phyloP scores from a whole-genome alignment of 2,329 filamentous ascomycete species.

The Pseudomassariella vexata region DNA sequence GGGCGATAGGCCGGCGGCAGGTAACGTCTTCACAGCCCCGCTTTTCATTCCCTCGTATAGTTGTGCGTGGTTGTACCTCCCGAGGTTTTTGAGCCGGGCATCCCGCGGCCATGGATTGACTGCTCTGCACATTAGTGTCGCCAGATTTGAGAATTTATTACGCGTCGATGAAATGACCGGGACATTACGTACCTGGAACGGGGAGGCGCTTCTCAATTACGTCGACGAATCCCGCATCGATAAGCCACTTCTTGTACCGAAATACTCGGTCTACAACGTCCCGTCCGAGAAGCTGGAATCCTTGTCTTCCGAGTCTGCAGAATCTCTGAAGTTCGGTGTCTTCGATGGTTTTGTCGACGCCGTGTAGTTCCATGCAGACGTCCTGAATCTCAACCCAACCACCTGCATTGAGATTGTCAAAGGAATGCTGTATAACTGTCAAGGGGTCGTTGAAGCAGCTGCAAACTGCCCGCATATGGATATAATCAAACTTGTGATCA shows the following conservation, averaged over 20 bases:
- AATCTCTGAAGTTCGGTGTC: no score
- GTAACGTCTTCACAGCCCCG: constrained; percentile 69
- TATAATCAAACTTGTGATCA: constrained; percentile 1
- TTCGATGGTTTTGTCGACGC: no score
- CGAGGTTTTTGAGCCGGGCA: background rate
- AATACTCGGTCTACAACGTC: background rate
- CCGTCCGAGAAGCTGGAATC: background rate
- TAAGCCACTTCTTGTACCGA: constrained; percentile 2
- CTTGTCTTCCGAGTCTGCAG: no score
- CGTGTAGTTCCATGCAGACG: no score
- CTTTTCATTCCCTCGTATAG: constrained; percentile 57
- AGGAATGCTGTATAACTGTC: background rate
- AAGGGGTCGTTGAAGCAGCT: constrained; percentile 1
- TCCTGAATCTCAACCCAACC: constrained; percentile 2
- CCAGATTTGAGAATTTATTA: background rate
- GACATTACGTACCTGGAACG: no score
- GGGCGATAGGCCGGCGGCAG: constrained; percentile 65
- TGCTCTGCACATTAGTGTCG: background rate
- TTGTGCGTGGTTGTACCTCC: background rate
- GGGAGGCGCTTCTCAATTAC: no score
- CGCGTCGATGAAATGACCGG: background rate
- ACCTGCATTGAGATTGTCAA: background rate
- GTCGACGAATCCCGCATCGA: constrained; percentile 1
- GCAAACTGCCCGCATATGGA: background rate
- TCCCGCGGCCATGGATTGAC: background rate